Percentiles rank a stretch among this genome's conserved stretches.
Conservation (phyloP, 2,329 filamentous ascomycete species). For the Fusarium sp. region DNA sequence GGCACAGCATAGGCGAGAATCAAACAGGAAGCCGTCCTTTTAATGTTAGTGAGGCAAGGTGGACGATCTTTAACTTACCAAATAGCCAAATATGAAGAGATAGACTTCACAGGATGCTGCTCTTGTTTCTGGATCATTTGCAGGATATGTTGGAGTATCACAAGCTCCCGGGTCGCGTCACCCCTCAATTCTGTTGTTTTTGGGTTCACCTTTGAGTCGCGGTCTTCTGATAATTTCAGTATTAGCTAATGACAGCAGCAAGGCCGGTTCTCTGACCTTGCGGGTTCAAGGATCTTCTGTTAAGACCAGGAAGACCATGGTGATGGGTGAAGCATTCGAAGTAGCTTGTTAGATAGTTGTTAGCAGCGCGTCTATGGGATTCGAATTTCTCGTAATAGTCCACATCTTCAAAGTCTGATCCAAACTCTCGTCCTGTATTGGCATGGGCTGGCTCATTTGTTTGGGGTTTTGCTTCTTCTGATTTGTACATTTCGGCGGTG, state of each 20-base stretch:
- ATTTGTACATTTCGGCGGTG: not conserved
- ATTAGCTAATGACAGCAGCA: not conserved
- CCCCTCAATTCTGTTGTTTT: accelerated
- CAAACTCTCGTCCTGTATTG: not conserved
- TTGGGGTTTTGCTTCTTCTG: not conserved
- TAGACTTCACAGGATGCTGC: accelerated
- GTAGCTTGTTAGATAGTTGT: not conserved
- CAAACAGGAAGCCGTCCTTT: not conserved
- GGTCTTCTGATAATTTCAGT: not conserved
- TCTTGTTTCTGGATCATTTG: not conserved
- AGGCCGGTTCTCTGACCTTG: not conserved
- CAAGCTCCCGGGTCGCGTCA: accelerated
- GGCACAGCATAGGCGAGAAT: not conserved
- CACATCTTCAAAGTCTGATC: accelerated
- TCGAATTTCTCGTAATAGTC: not conserved
- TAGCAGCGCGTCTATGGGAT: not conserved
- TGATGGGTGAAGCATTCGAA: not conserved
- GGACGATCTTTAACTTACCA: not conserved
- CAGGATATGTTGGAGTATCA: not conserved
- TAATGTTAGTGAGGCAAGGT: not conserved
- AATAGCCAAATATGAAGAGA: not conserved
- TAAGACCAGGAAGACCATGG: not conserved
- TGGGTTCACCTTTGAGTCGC: accelerated
- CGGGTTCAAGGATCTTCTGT: too few relatives aligned
- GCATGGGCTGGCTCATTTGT: too few relatives aligned